These are phyloP conservation scores for Bimuria novae-zelandiae DNA, from an alignment of 2,329 filamentous ascomycete genomes.

Conservation along the genomic window DNA sequence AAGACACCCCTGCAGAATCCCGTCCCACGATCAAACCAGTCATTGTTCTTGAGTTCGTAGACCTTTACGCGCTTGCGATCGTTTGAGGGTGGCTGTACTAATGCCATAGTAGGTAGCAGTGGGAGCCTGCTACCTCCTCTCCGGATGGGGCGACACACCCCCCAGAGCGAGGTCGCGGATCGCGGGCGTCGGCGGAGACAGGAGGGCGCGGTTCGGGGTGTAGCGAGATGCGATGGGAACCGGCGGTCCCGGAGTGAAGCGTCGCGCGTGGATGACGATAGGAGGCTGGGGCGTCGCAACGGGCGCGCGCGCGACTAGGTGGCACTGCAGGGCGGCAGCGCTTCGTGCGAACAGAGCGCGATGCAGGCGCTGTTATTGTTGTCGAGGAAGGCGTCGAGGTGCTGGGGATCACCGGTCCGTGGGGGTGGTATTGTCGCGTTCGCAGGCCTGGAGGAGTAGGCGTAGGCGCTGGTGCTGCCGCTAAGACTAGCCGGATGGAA, in stretches of 20 bases:
- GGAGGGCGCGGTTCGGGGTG: conserved; percentile 13
- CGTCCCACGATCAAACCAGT: conserved; percentile 98
- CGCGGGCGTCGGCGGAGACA: conserved; percentile 29
- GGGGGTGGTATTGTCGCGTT: conserved; percentile 13
- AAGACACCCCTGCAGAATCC: conserved; percentile 88
- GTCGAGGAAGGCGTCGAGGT: conserved; percentile 7
- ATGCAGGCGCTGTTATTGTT: conserved; percentile 8
- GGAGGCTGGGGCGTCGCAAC: conserved; percentile 12
- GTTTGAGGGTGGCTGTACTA: conserved; percentile 51
- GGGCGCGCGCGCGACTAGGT: conserved; percentile 9
- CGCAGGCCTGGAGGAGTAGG: conserved; percentile 4
- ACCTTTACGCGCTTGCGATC: conserved; percentile 83
- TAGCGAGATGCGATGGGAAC: conserved; percentile 20
- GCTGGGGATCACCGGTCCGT: conserved; percentile 16
- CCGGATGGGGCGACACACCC: conserved; percentile 39
- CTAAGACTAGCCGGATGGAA: conserved; percentile 20
- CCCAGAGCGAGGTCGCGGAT: conserved; percentile 41
- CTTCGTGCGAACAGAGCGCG: not conserved
- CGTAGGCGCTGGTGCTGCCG: conserved; percentile 9
- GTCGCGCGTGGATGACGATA: conserved; percentile 20
- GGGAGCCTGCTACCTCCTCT: conserved; percentile 39
- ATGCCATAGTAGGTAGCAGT: conserved; percentile 42
- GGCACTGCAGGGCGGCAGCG: not conserved
- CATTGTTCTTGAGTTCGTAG: conserved; percentile 96
- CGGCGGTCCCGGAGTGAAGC: conserved; percentile 16